phyloP scores from a whole-genome alignment of 768 basidiomycete species.

The Boletellus sp. region DNA sequence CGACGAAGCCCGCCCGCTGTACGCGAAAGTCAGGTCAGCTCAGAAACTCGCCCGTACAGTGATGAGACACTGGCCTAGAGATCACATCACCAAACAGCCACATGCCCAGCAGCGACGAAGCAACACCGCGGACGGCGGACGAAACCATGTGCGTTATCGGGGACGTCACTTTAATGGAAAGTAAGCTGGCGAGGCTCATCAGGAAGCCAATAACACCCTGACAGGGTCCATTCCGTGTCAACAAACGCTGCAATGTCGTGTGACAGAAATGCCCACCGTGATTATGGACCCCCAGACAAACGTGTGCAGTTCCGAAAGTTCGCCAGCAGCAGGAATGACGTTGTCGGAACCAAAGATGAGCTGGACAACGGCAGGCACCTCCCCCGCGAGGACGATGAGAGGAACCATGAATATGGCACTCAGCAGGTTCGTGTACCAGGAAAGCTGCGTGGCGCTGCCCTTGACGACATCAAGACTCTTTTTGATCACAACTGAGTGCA shows the following conservation, averaged over 20 bases:
- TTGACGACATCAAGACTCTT: conserved; percentile 74
- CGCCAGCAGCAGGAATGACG: conserved; percentile 34
- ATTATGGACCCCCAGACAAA: conserved; percentile 78
- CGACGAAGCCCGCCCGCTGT: conserved; percentile 75
- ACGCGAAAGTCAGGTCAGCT: conserved; percentile 2
- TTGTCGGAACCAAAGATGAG: conserved; percentile 53
- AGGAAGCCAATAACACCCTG: conserved; percentile 88
- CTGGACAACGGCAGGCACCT: conserved; percentile 58
- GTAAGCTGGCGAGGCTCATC: conserved; percentile 88
- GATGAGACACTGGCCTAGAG: conserved; percentile 52
- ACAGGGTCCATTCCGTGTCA: background rate
- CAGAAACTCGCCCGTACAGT: background rate
- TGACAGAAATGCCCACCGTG: conserved; percentile 49
- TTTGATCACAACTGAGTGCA: conserved; percentile 95
- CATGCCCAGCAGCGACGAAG: conserved; percentile 80
- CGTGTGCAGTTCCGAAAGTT: conserved; percentile 49
- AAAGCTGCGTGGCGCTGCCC: conserved; percentile 79
- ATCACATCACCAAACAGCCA: conserved; percentile 81
- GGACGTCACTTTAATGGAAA: conserved; percentile 96
- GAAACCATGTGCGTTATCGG: conserved; percentile 98
- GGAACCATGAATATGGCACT: conserved; percentile 73
- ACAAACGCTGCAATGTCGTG: background rate
- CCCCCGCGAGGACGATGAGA: conserved; percentile 69
- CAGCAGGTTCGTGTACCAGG: conserved; percentile 89
- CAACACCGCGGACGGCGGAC: conserved; percentile 91